Conservation (phyloP, 148 eudicot species). For the Camellia granthamiana region DNA sequence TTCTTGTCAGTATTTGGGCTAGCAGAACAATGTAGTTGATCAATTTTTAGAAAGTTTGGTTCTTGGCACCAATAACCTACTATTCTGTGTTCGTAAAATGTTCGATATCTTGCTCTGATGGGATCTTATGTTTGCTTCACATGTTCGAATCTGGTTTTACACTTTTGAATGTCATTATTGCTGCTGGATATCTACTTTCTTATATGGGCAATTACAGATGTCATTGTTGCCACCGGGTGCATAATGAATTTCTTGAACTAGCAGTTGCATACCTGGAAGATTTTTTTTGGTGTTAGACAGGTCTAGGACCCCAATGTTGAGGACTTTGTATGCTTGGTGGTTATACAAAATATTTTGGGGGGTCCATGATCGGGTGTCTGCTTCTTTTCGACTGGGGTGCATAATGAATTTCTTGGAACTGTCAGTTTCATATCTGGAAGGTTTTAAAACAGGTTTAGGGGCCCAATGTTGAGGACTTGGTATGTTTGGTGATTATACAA, state of each 20-base stretch:
- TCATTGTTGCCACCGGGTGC: constrained; percentile 26
- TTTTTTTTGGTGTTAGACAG: background rate
- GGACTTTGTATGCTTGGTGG: constrained; percentile 17
- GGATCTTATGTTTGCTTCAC: constrained; percentile 60
- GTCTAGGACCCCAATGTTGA: constrained; percentile 3
- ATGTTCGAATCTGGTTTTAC: constrained; percentile 42
- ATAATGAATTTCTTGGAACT: background rate
- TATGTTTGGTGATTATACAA: no score
- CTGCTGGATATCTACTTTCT: constrained; percentile 42
- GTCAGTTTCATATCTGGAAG: no score
- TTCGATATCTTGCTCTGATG: constrained; percentile 49
- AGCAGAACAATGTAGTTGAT: constrained; percentile 31
- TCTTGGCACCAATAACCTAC: constrained; percentile 47
- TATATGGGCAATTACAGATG: constrained; percentile 34
- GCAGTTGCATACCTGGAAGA: constrained; percentile 28
- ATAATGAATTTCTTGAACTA: constrained; percentile 41
- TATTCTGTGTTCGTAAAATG: constrained; percentile 44
- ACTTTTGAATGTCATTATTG: constrained; percentile 47
- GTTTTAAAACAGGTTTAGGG: no score
- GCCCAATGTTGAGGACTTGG: no score
- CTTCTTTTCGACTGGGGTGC: constrained; percentile 5
- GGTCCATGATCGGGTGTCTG: constrained; percentile 13
- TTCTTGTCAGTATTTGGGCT: constrained; percentile 15
- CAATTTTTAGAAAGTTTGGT: constrained; percentile 40
- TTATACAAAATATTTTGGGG: constrained; percentile 4